phyloP scores from a whole-genome alignment of 768 basidiomycete species.

The Ramaria sp. region DNA sequence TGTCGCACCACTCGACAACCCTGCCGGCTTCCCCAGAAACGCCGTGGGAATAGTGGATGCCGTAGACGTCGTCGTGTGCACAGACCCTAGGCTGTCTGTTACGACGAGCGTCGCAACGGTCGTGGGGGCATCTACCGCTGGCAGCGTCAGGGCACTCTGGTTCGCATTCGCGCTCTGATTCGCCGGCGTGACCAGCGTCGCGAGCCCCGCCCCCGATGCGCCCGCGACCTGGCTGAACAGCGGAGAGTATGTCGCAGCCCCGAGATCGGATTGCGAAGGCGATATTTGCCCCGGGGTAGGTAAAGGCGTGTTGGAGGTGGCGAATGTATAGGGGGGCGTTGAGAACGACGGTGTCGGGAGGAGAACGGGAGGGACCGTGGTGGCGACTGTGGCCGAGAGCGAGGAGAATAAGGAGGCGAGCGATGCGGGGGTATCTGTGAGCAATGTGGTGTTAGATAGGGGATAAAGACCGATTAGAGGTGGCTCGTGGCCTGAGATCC shows the following conservation, averaged over 20 bases:
- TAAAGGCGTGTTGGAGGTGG: conserved; percentile 46
- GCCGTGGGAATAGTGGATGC: conserved; percentile 31
- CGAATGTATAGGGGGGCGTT: conserved; percentile 57
- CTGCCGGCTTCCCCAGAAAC: conserved; percentile 55
- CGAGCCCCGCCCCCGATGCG: conserved; percentile 16
- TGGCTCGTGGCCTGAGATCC: conserved; percentile 62
- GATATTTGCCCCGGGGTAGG: conserved; percentile 32
- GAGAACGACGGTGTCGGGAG: conserved; percentile 54
- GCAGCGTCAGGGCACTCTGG: conserved; percentile 25
- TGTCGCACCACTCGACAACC: conserved; percentile 14
- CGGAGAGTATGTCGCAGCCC: conserved; percentile 60
- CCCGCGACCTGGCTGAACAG: conserved; percentile 30
- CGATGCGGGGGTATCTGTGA: conserved; percentile 23
- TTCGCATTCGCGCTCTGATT: conserved; percentile 10
- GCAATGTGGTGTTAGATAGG: conserved; percentile 35
- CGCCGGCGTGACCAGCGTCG: conserved; percentile 29
- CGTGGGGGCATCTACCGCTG: conserved; percentile 40
- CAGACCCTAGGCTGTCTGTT: conserved; percentile 42
- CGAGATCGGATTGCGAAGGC: conserved; percentile 39
- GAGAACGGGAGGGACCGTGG: conserved; percentile 62
- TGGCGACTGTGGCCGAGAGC: conserved; percentile 51
- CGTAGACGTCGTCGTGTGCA: conserved; percentile 45
- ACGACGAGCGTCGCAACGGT: conserved; percentile 43
- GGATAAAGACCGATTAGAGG: conserved; percentile 74
- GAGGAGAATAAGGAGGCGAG: conserved; percentile 43